Evolutionary conservation across 257 asterid species (phyloP), one percentile per base, ranked within the genome.

Genomic region (Mitragyna speciosa): DNA sequence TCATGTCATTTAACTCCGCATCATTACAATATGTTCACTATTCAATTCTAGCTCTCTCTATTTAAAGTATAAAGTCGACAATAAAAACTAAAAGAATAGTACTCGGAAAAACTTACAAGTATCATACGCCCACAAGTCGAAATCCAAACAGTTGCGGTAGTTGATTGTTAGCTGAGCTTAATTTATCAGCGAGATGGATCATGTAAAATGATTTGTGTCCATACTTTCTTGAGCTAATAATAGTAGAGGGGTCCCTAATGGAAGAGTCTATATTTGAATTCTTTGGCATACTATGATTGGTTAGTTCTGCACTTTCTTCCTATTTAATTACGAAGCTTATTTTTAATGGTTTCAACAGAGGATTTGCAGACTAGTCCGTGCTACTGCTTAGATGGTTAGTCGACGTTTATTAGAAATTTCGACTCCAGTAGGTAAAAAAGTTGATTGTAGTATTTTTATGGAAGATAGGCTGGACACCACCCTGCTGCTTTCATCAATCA

Each of bases 351-450:
- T n/a, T n/a, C n/a, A n/a, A n/a, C n/a, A n/a, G n/a, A 87, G 79
- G 81, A 28, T 12, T 80, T 75, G 1, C 19, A 69, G 14, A 24
- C 39, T 69, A 4, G 12, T 69, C 26, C 19, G 26, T 16, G 19
- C 45, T 19, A 4, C 15, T 69, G 48, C 28, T 56, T 52, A 7
- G 70, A 64, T 49, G 24, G 76, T 76, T 73, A 78, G 84, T 52
- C 59, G 64, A 76, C 66, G 17, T 69, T 76, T 67, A 76, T 11
- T 22, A 76, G n/a, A 45, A 80, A 8, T 59, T 77, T 59, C 67
- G 43, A 48, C 17, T 14, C 52, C 14, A 19, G 17, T 26, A 49
- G 20, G 12, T 0, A 48, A 1, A 12, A 26, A 73, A 51, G 41
- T 36, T 36, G 41, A 36, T 36, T 36, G 41, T 36, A 36, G 41